phyloP scores from a whole-genome alignment of 2,329 filamentous ascomycete genomes.

The Fusarium pseudocircinatum region DNA sequence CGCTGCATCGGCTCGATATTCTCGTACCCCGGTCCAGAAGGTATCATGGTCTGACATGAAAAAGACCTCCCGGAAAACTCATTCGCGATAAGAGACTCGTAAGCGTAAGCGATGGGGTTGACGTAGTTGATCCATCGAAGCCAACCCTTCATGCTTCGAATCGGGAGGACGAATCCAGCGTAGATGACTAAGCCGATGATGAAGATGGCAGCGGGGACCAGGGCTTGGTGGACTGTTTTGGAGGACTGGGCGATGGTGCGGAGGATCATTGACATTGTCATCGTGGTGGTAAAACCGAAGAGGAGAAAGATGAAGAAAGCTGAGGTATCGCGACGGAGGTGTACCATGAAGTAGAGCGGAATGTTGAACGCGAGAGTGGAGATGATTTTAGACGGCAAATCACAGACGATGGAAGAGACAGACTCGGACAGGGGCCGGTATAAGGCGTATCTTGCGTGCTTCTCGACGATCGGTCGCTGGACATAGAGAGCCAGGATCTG shows the following conservation, averaged over 20 bases:
- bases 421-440: slow-evolving; percentile 46
- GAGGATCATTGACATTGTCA: slow-evolving; percentile 73
- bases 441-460: slow-evolving; percentile 46
- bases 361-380: slow-evolving; percentile 50
- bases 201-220: slow-evolving; percentile 34
- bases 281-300: slow-evolving; percentile 60
- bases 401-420: slow-evolving; percentile 16
- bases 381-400: slow-evolving; percentile 32
- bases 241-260: slow-evolving; percentile 37
- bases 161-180: slow-evolving; percentile 59
- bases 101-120: slow-evolving; percentile 70
- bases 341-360: slow-evolving; percentile 70
- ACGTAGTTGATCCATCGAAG: slow-evolving; percentile 73
- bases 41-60: slow-evolving; percentile 53
- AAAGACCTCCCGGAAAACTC: slow-evolving; percentile 63
- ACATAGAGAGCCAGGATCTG: slow-evolving; percentile 38
- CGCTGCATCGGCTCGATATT: background rate
- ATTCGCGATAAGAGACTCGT: slow-evolving; percentile 71
- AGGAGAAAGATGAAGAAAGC: slow-evolving; percentile 59
- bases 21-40: slow-evolving; percentile 22
- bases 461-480: slow-evolving; percentile 46
- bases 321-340: slow-evolving; percentile 67
- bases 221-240: slow-evolving; percentile 34
- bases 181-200: slow-evolving; percentile 52
- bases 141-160: slow-evolving; percentile 58